These are phyloP conservation scores for Psidium friedrichsthalianum DNA, from an alignment of 345 rosid species.

Conservation along the genomic window DNA sequence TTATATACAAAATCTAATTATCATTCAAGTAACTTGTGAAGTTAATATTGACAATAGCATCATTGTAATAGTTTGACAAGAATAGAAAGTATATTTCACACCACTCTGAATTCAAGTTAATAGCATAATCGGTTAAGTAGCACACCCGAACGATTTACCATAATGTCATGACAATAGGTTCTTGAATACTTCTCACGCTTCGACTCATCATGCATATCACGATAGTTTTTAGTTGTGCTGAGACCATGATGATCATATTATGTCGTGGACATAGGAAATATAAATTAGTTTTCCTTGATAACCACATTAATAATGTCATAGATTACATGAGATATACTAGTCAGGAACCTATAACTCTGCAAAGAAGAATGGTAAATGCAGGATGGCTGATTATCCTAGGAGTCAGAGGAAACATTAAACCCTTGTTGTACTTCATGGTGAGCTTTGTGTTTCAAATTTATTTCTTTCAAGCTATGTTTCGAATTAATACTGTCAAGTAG, in stretches of 20 bases:
- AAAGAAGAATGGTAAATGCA: background rate
- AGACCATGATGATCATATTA: background rate
- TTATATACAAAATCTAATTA: background rate
- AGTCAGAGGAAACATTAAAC: background rate
- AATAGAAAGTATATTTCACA: background rate
- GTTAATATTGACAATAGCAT: background rate
- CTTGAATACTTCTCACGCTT: background rate
- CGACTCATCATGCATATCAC: background rate
- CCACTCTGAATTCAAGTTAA: background rate
- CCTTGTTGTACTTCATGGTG: background rate
- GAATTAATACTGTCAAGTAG: background rate
- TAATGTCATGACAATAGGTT: background rate
- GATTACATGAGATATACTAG: background rate
- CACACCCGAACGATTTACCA: background rate
- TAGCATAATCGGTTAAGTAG: background rate
- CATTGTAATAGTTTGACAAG: background rate
- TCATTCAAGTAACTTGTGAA: background rate
- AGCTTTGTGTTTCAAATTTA: background rate
- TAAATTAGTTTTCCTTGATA: background rate
- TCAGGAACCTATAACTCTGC: background rate
- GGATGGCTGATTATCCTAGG: background rate
- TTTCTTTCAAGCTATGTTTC: too few species aligned
- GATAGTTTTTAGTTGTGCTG: background rate
- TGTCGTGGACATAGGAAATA: background rate
- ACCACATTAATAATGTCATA: background rate